phyloP scores from a whole-genome alignment of 1,139 yeast species.

The Suzukiozyma palmioleophila region DNA sequence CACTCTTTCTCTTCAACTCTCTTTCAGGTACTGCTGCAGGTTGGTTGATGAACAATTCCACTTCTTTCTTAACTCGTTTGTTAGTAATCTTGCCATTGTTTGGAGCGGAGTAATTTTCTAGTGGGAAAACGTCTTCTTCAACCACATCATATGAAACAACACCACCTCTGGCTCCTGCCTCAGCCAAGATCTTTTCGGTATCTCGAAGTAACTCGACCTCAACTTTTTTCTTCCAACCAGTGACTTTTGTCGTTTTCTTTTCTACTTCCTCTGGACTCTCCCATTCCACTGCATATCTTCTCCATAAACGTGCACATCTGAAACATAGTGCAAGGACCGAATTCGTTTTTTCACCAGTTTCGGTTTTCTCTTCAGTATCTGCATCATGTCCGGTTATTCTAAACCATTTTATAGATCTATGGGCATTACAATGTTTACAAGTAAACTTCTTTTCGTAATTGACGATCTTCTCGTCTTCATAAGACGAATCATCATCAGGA shows the following conservation, averaged over 20 bases:
- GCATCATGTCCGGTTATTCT: conserved; percentile 62
- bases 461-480: conserved; percentile 47
- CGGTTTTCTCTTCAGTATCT: conserved; percentile 14
- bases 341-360: conserved; percentile 19
- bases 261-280: conserved; percentile 70
- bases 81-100: not conserved
- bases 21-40: not conserved
- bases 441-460: conserved; percentile 32
- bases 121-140: not conserved
- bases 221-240: conserved; percentile 55
- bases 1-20: not conserved
- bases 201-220: conserved; percentile 75
- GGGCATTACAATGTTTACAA: conserved; percentile 66
- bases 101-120: conserved; percentile 1
- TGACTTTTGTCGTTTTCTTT: conserved; percentile 36
- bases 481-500: conserved; percentile 67
- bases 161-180: conserved; percentile 24
- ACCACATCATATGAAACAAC: conserved; percentile 12
- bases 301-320: conserved; percentile 88
- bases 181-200: conserved; percentile 52
- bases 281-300: conserved; percentile 90
- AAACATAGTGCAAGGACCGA: conserved; percentile 59
- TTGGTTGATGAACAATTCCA: not conserved
- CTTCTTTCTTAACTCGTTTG: not conserved
- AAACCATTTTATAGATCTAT: conserved; percentile 59